phyloP scores from a whole-genome alignment of 1,284 basidiomycete species.

The Puccinia triticina region DNA sequence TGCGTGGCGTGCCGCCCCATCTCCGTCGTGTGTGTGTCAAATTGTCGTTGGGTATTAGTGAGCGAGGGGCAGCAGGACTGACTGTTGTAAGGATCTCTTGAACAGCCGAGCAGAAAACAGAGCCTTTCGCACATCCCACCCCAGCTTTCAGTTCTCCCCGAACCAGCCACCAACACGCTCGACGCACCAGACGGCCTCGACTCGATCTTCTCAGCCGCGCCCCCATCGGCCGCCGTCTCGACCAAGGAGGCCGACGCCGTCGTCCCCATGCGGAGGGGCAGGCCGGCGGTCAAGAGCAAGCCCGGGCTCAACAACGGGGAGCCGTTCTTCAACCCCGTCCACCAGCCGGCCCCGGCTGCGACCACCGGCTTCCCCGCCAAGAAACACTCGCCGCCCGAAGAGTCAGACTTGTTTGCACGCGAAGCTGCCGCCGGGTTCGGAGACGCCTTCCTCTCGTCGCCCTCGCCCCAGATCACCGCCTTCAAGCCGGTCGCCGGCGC shows the following conservation, averaged over 20 bases:
- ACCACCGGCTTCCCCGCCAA: not conserved
- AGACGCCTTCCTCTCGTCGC: conserved; percentile 37
- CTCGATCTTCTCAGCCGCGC: conserved; percentile 36
- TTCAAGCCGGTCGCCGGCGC: not conserved
- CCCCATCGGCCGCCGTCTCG: conserved; percentile 1
- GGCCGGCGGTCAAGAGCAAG: conserved; percentile 55
- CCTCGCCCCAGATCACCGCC: conserved; percentile 1
- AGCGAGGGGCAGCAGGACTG: not conserved
- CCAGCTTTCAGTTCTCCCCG: not conserved
- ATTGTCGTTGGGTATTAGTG: not conserved
- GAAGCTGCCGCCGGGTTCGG: conserved; percentile 50
- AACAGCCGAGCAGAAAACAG: conserved; percentile 7
- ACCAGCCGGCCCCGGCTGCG: not conserved
- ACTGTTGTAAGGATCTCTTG: not conserved
- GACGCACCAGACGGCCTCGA: conserved; percentile 38
- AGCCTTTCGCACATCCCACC: not conserved
- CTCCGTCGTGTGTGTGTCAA: conserved; percentile 52
- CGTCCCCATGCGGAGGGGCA: conserved; percentile 61
- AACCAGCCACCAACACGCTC: conserved; percentile 45
- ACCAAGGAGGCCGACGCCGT: conserved; percentile 55
- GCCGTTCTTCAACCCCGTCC: not conserved
- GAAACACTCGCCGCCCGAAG: conserved; percentile 29
- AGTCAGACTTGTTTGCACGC: conserved; percentile 38
- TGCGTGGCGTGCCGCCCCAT: conserved; percentile 55
- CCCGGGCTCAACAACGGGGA: not conserved